Base-by-base conservation (phyloP, 1,139 yeast species). In the Candida tropicalis region DNA sequence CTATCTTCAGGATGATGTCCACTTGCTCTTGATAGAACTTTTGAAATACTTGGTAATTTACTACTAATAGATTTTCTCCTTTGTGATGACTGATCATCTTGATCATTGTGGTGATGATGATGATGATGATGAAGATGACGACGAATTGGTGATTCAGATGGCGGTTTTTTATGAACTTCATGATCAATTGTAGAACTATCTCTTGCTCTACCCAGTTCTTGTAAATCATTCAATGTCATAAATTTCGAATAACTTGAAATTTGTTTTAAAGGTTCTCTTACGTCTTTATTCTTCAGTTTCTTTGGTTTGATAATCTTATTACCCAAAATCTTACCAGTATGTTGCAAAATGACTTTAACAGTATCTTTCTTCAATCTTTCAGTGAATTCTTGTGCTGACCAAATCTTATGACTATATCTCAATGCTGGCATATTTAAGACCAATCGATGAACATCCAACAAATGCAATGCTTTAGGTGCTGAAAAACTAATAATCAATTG, bases 351-450 rank as follows among this genome's bases (percentile, higher is more conserved):
- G 15, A 83, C 73, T 59, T 78, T 81, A 43, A 87, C 73, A 24
- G 90, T 71, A 56, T 87, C 91, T 53, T 81, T 84, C 58, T 83
- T 79, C 41, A 89, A 58, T 34, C 81, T 75, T 43, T 78, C 63
- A 24, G 84, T 75, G 38, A 89, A 70, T 47, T 90, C 97, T 50
- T 85, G 80, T 40, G 80, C 80, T 1, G 95, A 82, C 95, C 96
- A 87, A 24, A 88, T 68, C 65, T 82, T 83, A 61, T 88, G 79
- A 37, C 61, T 62, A 57, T 87, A 86, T 46, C 69, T 74, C 37
- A 89, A 65, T n/a, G 65, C 66, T 0, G 97, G 97, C 32, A 88
- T 67, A 20, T 72, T 74, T 27, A 90, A 69, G 20, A 73, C 75
- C 48, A 91, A 74, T 48, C 82, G 79, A 49, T 86, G 84, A 11